Base-by-base conservation (phyloP, 2,329 filamentous ascomycete species). In the Alternaria arborescens region DNA sequence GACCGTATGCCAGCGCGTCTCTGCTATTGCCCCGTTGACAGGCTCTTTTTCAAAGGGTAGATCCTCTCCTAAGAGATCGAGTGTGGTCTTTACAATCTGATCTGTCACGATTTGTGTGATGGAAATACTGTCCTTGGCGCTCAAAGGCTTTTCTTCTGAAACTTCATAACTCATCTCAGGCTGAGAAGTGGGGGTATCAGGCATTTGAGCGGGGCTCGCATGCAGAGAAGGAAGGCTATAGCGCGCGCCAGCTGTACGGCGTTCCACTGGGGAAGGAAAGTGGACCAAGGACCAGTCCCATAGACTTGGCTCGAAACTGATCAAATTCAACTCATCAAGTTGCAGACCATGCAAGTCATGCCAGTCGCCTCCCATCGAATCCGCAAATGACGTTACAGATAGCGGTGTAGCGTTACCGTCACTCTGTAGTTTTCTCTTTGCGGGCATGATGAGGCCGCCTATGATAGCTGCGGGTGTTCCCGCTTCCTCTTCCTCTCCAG, bases 21-120 rank as follows among this genome's bases (percentile, higher is more conserved):
- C 71, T 8, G 59, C 14, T 72, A 80, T 60, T 16, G 51, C n/a
- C 26, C 18, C 38, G 1, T 18, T 20, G 0, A 42, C 24, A 11
- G 51, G 28, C 14, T 42, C 36, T 12, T 10, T 28, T 10, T 40
- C 14, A 8, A n/a, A 16, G 5, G 22, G 18, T 5, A 36, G 2
- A 20, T 70, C 55, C 28, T 78, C 72, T 11, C 69, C 65, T 8
- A 78, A 66, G 16, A 78, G 52, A 51, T 78, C 75, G 10, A 78
- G 64, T 1, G 78, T 82, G 5, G 87, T 85, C 10, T 83, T 86
- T 3, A 87, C 83, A 22, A 89, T 85, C 72, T 93, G 90, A 61
- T 91, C 89, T 2, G 88, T 89, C n/a, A 92, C 78, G 38, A 92
- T 85, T 69, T 92, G 90, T 0, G 89, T 89, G 26, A 90, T 83